Evolutionary conservation across 768 basidiomycete species (phyloP).

Genomic region (Paxillus involutus): DNA sequence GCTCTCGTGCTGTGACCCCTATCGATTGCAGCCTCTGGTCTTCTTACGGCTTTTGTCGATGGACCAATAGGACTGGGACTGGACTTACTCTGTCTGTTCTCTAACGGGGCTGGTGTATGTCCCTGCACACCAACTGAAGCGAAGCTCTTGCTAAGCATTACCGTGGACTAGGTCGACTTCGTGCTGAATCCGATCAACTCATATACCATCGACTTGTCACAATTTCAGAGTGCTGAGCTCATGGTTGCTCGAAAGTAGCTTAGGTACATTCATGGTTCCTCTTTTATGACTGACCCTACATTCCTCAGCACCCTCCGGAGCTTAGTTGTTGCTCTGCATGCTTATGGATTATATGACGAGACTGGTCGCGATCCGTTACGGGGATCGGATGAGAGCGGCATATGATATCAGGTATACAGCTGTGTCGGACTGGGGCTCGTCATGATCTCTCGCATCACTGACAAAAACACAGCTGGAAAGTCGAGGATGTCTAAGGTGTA

Average conservation of each 20-base stretch:
- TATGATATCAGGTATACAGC: constrained; percentile 45
- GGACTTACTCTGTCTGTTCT: constrained; percentile 52
- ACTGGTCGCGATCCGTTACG: constrained; percentile 48
- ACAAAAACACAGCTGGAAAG: no score
- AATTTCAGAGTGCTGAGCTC: constrained; percentile 55
- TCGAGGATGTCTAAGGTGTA: no score
- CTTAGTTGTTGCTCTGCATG: constrained; percentile 34
- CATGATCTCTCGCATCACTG: no score
- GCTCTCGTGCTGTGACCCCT: constrained; percentile 47
- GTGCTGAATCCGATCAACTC: constrained; percentile 54
- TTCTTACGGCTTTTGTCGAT: constrained; percentile 46
- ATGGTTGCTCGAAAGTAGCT: constrained; percentile 51
- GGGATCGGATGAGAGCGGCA: constrained; percentile 49
- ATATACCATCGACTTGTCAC: constrained; percentile 59
- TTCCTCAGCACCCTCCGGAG: constrained; percentile 45
- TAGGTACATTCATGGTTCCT: constrained; percentile 11
- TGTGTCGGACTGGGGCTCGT: neutral
- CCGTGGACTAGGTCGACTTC: constrained; percentile 43
- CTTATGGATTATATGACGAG: constrained; percentile 25
- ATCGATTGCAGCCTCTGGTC: constrained; percentile 44
- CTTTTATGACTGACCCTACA: neutral
- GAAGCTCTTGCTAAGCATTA: neutral
- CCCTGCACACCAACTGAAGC: neutral
- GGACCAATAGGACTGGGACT: constrained; percentile 49
- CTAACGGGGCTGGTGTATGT: constrained; percentile 62